Conservation (phyloP, 768 basidiomycete genomes). For the Albatrellus ellisii region DNA sequence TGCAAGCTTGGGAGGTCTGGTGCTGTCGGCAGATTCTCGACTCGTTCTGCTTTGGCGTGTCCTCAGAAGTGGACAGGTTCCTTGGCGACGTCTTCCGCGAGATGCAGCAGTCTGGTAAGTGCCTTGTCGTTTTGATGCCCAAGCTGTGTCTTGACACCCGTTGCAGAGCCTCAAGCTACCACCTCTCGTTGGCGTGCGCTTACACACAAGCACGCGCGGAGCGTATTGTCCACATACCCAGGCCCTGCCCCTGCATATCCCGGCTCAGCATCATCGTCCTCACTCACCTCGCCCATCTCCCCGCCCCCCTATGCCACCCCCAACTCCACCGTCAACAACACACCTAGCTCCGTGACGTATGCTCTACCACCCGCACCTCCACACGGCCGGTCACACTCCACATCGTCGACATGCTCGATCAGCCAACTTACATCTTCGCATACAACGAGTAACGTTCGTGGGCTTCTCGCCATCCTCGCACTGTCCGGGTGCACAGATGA, state of each 20-base stretch:
- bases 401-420: constrained; percentile 10
- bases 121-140: background rate
- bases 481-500: constrained; percentile 20
- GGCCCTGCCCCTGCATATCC: constrained; percentile 16
- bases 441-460: constrained; percentile 17
- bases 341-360: constrained; percentile 7
- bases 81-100: constrained; percentile 18
- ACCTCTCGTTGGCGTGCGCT: constrained; percentile 24
- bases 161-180: constrained; percentile 23
- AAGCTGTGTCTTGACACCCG: background rate
- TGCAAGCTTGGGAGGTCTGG: constrained; percentile 25
- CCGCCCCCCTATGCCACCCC: constrained; percentile 12
- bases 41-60: constrained; percentile 21
- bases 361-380: constrained; percentile 10
- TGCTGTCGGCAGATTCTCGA: constrained; percentile 21
- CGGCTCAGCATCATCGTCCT: constrained; percentile 8
- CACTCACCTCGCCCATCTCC: constrained; percentile 12
- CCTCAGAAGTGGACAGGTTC: constrained; percentile 19
- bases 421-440: constrained; percentile 4
- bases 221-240: constrained; percentile 9
- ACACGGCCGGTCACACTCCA: constrained; percentile 7
- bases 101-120: constrained; percentile 21
- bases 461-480: constrained; percentile 21
- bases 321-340: constrained; percentile 10
- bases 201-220: constrained; percentile 20